Percentiles rank a stretch among this genome's conserved stretches.
Conservation (phyloP, 441 rosid genomes). For the Manihot esculenta region DNA sequence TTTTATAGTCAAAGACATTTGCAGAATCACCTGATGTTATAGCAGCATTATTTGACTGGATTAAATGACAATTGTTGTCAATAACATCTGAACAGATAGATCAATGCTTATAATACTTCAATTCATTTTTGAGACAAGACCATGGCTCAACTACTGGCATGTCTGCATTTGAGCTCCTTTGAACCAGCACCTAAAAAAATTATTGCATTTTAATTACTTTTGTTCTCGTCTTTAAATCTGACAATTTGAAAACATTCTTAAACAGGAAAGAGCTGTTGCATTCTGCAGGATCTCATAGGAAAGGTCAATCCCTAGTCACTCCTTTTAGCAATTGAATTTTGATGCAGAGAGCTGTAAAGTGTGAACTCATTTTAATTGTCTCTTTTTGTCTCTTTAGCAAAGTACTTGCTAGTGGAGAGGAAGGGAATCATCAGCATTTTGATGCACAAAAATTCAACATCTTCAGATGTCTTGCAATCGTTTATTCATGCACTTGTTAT, state of each 20-base stretch:
- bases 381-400: conserved; percentile 40
- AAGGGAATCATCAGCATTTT: conserved; percentile 47
- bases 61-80: not conserved
- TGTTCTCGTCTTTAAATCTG: conserved; percentile 15
- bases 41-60: not conserved
- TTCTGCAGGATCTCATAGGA: conserved; percentile 48
- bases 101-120: not conserved
- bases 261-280: conserved; percentile 62
- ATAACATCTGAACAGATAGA: conserved; percentile 1
- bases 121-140: not conserved
- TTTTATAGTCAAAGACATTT: not conserved
- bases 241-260: conserved; percentile 24
- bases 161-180: not conserved
- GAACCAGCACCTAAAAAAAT: conserved; percentile 4
- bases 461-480: conserved; percentile 70
- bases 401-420: conserved; percentile 60
- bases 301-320: conserved; percentile 44
- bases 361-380: conserved; percentile 12
- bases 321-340: conserved; percentile 1
- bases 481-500: conserved; percentile 72
- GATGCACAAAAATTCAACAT: conserved; percentile 60
- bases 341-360: not conserved
- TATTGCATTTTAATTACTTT: not conserved
- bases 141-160: not conserved
- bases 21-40: not conserved